Evolutionary conservation across 805 yeast species (phyloP), one percentile per base, ranked within the genome.

Genomic region (Tetrapisispora pingtungensis): DNA sequence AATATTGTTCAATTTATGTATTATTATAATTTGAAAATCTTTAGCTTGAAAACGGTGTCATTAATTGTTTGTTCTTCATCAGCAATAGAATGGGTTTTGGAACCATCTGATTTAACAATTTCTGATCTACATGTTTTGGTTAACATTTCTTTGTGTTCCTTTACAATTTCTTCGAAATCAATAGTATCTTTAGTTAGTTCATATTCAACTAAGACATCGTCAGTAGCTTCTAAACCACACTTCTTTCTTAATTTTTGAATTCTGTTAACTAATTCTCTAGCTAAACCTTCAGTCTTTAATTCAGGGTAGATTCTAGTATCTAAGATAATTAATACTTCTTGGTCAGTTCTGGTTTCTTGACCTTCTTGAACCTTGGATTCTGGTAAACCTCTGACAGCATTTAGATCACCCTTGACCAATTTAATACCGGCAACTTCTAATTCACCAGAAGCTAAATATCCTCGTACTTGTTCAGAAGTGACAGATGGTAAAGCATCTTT

Each of bases 181-280:
- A 84, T 74, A 48, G 85, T 78, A 52, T 76, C 79, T 52, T 78
- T 75, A 46, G 68, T 54, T 48, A 88, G 62, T 51, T 77, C 69
- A 67, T 85, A 85, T 67, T 90, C 88, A 48, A 93, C 96, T 51
- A 77, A 66, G 42, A 93, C 94, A 55, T 93, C 98, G 63, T 93
- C 98, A 37, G 97, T 90, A 49, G 95, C 89, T 61, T 84, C 84
- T 60, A 93, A 74, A 30, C 96, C 95, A 51, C 85, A 88, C 76
- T 89, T 88, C 82, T 93, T 93, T 70, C 99, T 84, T 62, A 89
- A 78, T 67, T 96, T 83, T 75, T 93, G 99, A 54, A 93, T 87
- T 69, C 98, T 88, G 77, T 93, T 93, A 60, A 93, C 78, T 61
- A 93, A 75, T 68, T 93, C 97, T 73, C 99, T 86, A 7, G 96